phyloP scores from a whole-genome alignment of 1,139 yeast genomes.

The Saccharomycopsis hybrid region DNA sequence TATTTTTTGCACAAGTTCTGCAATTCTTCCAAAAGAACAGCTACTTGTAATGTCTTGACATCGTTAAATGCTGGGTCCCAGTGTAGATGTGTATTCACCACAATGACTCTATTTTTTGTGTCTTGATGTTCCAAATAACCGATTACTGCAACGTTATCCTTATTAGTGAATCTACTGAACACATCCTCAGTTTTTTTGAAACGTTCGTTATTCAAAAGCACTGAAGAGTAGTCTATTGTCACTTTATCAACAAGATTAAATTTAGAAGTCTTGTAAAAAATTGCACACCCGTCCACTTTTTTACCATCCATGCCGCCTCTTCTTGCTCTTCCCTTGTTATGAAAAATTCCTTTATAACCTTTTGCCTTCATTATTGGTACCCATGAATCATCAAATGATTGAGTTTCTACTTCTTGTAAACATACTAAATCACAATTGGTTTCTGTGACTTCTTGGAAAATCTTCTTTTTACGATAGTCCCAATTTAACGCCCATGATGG shows the following conservation, averaged over 20 bases:
- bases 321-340: slow-evolving; percentile 85
- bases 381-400: slow-evolving; percentile 84
- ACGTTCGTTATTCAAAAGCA: slow-evolving; percentile 82
- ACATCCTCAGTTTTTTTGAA: slow-evolving; percentile 92
- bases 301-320: slow-evolving; percentile 47
- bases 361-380: slow-evolving; percentile 59
- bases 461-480: slow-evolving; percentile 79
- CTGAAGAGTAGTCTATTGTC: slow-evolving; percentile 77
- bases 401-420: slow-evolving; percentile 92
- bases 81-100: slow-evolving; percentile 91
- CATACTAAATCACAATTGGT: slow-evolving; percentile 74
- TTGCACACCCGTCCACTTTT: slow-evolving; percentile 96
- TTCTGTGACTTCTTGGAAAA: slow-evolving; percentile 64
- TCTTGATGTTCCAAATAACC: slow-evolving; percentile 68
- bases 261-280: slow-evolving; percentile 66
- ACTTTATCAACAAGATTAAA: slow-evolving; percentile 69
- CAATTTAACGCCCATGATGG: slow-evolving; percentile 97
- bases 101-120: slow-evolving; percentile 65
- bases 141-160: slow-evolving; percentile 85
- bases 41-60: slow-evolving; percentile 94
- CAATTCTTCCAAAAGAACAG: slow-evolving; percentile 82
- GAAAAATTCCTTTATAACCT: slow-evolving; percentile 80
- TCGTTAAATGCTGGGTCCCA: slow-evolving; percentile 98
- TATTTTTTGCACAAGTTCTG: slow-evolving; percentile 55
- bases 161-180: slow-evolving; percentile 92